Evolutionary conservation across 208 protist species (phyloP), one percentile per base, ranked within the genome.

Genomic region (Wallacemonas rigidus): DNA sequence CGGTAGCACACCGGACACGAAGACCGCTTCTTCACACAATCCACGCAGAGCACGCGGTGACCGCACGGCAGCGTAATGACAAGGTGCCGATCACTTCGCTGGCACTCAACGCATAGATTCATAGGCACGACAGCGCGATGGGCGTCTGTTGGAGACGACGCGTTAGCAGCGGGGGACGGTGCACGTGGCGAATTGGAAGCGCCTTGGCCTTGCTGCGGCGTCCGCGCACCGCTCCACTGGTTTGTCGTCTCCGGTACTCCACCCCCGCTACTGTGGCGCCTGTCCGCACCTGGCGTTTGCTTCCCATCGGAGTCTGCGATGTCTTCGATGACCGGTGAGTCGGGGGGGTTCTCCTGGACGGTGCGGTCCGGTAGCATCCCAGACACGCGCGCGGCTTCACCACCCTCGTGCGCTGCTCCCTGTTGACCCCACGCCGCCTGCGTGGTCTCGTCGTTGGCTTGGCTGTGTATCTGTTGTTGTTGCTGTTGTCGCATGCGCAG

Each of bases 1-100:
- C 48, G 72, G 43, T 87, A 76, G 70, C 90, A 97, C 35, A 95
- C 82, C n/a, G 92, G 89, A 64, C 90, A 97, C 51, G 86, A 88
- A 17, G 71, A 82, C 14, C 80, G 85, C 39, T 72, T 71, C 57
- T 68, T 74, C n/a, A 79, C 74, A 61, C 92, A 97, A 15, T 57
- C 54, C 38, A 69, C 71, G 71, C 92, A 97, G 48, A 97, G 51
- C n/a, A 90, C 81, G 35, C 86, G 81, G 74, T 97, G 92, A 17
- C 92, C 90, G 55, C 92, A 97, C 3, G 92, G 92, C 1, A 85
- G 41, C 36, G 78, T 77, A 15, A 95, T 78, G 3, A 91, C 74
- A 1, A 95, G 74, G 48, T 79, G 76, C n/a, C 40, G 47, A 47
- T 78, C 77, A 11, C 17, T 71, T 26, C 75, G 74, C n/a, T 69